Evolutionary conservation across 345 rosid species (phyloP), one percentile per base, ranked within the genome.

Genomic region (Draba incana): DNA sequence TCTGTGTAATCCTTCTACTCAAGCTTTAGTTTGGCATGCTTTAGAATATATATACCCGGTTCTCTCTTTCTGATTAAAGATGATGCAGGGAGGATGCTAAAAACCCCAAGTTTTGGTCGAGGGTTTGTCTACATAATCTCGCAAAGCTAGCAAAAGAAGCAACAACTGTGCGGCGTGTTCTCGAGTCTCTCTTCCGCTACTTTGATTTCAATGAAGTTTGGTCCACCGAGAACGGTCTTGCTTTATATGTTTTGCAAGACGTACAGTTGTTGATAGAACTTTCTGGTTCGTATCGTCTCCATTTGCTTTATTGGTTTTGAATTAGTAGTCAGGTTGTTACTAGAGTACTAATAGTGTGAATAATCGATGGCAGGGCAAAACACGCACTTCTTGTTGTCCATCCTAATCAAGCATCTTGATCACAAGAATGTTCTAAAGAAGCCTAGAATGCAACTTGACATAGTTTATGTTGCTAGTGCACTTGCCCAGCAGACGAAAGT

Each of bases 141-240:
- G 90, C 88, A 1, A 85, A 80, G 75, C 66, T 88, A 75, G 94
- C 90, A 1, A 88, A 85, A 75, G 90, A 84, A 78, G 94, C 82
- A 13, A 88, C 88, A 33, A 84, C 87, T 14, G 84, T 81, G 58
- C 74, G 93, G 1, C 86, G 87, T 69, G 90, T 88, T 25, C 80
- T 85, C 43, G 90, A 88, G 70, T 85, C 87, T 42, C 71, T 88
- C 70, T 85, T 88, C 64, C 86, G 88, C 2, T 81, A 79, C 74
- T 88, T 88, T 77, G 86, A 88, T 72, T 81, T 79, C 37, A 77
- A 74, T 59, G 85, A 85, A 41, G 75, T 80, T 12, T 85, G 94
- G 94, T 78, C 87, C 44, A 72, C 83, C 31, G 78, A 84, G 33
- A 24, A 80, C 28, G 90, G 88, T 66, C 86, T 82, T 71, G 94